Evolutionary conservation across 176 grass and related monocot species (phyloP), one percentile per base, ranked within the genome.

Genomic region (maize (Zea mays)): DNA sequence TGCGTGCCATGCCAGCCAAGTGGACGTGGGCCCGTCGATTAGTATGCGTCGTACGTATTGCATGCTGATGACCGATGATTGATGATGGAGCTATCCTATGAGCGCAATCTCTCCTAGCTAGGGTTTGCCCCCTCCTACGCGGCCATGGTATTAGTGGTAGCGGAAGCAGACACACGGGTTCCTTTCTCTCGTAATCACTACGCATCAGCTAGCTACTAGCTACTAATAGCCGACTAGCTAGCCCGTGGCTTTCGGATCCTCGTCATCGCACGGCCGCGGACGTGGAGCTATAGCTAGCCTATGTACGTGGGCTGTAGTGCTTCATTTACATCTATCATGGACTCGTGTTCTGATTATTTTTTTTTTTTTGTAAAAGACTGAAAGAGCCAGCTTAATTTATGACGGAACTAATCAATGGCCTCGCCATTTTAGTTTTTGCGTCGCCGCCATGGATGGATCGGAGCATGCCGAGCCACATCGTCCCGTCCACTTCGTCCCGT

Each of bases 241-340:
- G 27, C 27, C 60, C 35, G 66, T 81, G 65, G 57, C 65, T 82
- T 48, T 81, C 73, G 4, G 3, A 44, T 4, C n/a, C 8, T 48
- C 72, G 72, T 78, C 85, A 72, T 72, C 59, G 73, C 58, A 37
- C 70, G 72, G 58, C 61, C 73, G 5, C 4, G 7, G 67, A 64
- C 47, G 72, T 5, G 40, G 6, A 41, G 40, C 5, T 41, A 41
- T 41, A 41, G 40, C 40, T 41, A 41, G 40, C 40, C 40, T 41
- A 5, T 41, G 40, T 0, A 41, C n/a, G n/a, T n/a, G n/a, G n/a
- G n/a, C n/a, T n/a, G 39, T 3, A 41, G 39, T 5, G 5, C 4
- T 41, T 41, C 39, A 41, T 4, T 41, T 41, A 41, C 5, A 41
- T 41, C 39, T 41, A 5, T 41, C 39, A 5, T 41, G 39, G 39